Evolutionary conservation across 148 eudicot genomes (phyloP), one percentile per base, ranked within the genome.

Genomic region (Suaeda aralocaspica): DNA sequence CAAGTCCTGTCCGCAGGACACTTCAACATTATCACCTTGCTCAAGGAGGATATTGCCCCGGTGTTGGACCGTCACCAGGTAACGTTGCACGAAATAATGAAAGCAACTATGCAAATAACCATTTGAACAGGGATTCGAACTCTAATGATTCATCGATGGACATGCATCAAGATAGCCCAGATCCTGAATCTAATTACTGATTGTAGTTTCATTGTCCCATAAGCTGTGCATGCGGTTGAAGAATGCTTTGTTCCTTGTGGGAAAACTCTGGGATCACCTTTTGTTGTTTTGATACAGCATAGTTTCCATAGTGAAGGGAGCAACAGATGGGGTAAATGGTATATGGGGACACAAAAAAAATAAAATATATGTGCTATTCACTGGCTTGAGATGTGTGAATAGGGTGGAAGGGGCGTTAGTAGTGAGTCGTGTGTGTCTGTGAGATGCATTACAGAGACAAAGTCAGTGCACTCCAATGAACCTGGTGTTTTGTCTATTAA

Each of bases 131-230:
- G 77, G 86, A 87, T 57, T 64, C 82, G 6, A 85, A 87, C 59
- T 74, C 82, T 26, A 84, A 82, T 56, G 98, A 90, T 76, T 84
- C 96, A 13, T 78, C 88, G 16, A 90, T 92, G 98, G 96, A 92
- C 65, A 90, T 92, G 96, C 86, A 90, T 69, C 76, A 89, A 60
- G 96, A 88, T 72, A 88, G 89, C 74, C 88, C 94, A 41, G 81
- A 78, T 49, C 89, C 83, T 34, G 89, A 84, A 71, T 81, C 91
- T 72, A 76, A 80, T 77, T 80, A 76, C 74, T 85, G 83, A 89
- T 58, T 44, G 59, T 57, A 36, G 29, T 67, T 59, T 59, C 30
- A 21, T 36, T 14, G 68, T 62, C 57, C 31, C 55, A 29, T 64
- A 12, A 51, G 64, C 28, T 36, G n/a, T n/a, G 74, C 67, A 48